A percentile compares a stretch with the other conserved stretches of the same genome.
Evolutionary conservation across 768 basidiomycete genomes (phyloP).

Genomic region (Tylopilus rubrobrunneus): DNA sequence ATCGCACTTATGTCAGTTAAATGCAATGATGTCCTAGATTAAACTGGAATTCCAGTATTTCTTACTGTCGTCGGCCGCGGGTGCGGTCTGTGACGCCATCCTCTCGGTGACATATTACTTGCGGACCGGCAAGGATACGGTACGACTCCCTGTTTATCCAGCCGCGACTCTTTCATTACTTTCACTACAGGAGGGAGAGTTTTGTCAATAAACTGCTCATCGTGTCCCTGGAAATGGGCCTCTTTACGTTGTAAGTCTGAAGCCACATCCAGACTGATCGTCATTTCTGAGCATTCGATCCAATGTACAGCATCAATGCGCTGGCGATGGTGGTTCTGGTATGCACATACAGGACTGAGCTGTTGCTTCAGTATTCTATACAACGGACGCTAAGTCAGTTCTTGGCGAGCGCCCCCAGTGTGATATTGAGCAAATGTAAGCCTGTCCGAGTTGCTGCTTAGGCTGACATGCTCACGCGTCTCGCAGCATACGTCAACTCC

Average conservation of each 20-base stretch:
- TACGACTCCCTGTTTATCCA: background rate
- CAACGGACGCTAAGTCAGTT: background rate
- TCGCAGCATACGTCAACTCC: constrained; percentile 19
- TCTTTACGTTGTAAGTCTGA: constrained; percentile 13
- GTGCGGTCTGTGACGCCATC: constrained; percentile 5
- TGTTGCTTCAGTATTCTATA: constrained; percentile 8
- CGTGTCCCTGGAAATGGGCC: constrained; percentile 11
- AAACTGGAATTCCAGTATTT: background rate
- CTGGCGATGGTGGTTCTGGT: constrained; percentile 3
- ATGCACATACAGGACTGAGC: background rate
- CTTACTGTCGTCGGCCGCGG: background rate
- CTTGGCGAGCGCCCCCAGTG: constrained; percentile 5
- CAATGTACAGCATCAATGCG: constrained; percentile 6
- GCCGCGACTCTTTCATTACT: background rate
- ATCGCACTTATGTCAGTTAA: background rate
- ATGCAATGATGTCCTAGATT: background rate
- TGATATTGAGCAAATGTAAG: constrained; percentile 16
- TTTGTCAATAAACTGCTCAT: constrained; percentile 7
- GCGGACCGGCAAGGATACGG: constrained; percentile 7
- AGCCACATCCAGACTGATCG: background rate
- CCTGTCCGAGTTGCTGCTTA: background rate
- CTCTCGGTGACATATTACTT: constrained; percentile 8
- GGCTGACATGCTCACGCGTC: background rate
- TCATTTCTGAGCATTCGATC: background rate
- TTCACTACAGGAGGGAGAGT: constrained; percentile 1